Evolutionary conservation across 495 filamentous ascomycete species (phyloP), one percentile per base, ranked within the genome.

Genomic region (Tetracladium marchalianum): DNA sequence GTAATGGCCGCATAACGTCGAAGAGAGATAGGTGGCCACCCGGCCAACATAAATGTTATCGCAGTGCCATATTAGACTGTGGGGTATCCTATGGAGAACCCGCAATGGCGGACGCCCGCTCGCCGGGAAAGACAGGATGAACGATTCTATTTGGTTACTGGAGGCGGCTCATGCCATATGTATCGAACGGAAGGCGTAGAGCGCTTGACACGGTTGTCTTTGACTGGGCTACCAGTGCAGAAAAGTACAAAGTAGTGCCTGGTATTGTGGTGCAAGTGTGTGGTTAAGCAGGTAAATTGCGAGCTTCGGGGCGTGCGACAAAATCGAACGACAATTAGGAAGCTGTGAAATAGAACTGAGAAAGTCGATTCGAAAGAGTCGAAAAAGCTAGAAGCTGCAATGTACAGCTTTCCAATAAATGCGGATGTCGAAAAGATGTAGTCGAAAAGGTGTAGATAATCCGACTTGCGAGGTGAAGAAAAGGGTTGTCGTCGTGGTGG

Each of bases 81-180:
- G 60, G 51, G 63, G 66, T 73, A 75, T 75, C 66, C 66, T 62
- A 61, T 66, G 62, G 59, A 66, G 62, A 58, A 67, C 68, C 69
- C 70, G 73, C 69, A 61, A 64, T 43, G 63, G 70, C 65, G 72
- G 66, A 46, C 43, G 46, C 40, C 40, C 38, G 47, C 41, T 46
- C 32, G 31, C 35, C 47, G 43, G 43, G 53, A 46, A 33, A 59
- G 56, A 55, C 56, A 59, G 56, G 52, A 54, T 58, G 55, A 52
- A 46, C 13, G 46, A 24, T 47, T 50, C 36, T 54, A 31, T 33
- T 27, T 16, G 13, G 31, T 49, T 54, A 51, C 41, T 45, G 52
- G 34, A 39, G 31, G 27, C 37, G 37, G 38, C 36, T 58, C 55
- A 58, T 58, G 48, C 42, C 41, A 58, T 18, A 39, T 15, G 31